Percentiles rank a stretch among this genome's conserved stretches.
These are phyloP conservation scores for Elsinoe ampelina DNA, from an alignment of 2,329 filamentous ascomycete species.

Conservation along the genomic window DNA sequence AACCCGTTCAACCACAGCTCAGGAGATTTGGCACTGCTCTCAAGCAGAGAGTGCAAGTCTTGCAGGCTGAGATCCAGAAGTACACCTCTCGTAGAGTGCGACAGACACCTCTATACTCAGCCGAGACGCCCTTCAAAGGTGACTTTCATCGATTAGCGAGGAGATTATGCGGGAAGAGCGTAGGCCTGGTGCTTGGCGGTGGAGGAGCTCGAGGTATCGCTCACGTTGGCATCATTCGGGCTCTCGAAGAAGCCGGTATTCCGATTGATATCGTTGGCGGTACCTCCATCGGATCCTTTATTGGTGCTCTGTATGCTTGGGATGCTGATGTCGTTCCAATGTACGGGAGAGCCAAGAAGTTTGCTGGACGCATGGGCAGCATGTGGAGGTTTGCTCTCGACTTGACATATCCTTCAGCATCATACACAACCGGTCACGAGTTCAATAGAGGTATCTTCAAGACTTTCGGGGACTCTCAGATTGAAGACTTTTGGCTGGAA, in stretches of 20 bases:
- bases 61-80: constrained; percentile 96
- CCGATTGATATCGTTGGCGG: constrained; percentile 93
- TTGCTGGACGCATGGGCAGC: constrained; percentile 95
- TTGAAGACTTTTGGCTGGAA: constrained; percentile 98
- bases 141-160: constrained; percentile 92
- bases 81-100: constrained; percentile 91
- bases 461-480: constrained; percentile 90
- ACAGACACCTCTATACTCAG: constrained; percentile 79
- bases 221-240: constrained; percentile 87
- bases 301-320: constrained; percentile 87
- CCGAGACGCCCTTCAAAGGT: constrained; percentile 87
- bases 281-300: constrained; percentile 92
- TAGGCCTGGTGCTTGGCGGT: constrained; percentile 87
- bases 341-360: constrained; percentile 94
- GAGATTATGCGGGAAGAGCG: constrained; percentile 83
- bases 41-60: constrained; percentile 84
- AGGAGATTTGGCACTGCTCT: constrained; percentile 76
- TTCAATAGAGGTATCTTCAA: constrained; percentile 99
- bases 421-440: constrained; percentile 96
- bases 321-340: constrained; percentile 96
- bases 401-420: constrained; percentile 88
- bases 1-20: constrained; percentile 64
- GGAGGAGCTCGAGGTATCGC: constrained; percentile 87
- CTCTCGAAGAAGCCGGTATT: constrained; percentile 91
- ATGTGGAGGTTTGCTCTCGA: constrained; percentile 98